Percentiles rank a stretch among this genome's conserved stretches.
These are phyloP conservation scores for Ophiostoma piceae DNA, from an alignment of 2,329 filamentous ascomycete genomes.

Conservation along the genomic window DNA sequence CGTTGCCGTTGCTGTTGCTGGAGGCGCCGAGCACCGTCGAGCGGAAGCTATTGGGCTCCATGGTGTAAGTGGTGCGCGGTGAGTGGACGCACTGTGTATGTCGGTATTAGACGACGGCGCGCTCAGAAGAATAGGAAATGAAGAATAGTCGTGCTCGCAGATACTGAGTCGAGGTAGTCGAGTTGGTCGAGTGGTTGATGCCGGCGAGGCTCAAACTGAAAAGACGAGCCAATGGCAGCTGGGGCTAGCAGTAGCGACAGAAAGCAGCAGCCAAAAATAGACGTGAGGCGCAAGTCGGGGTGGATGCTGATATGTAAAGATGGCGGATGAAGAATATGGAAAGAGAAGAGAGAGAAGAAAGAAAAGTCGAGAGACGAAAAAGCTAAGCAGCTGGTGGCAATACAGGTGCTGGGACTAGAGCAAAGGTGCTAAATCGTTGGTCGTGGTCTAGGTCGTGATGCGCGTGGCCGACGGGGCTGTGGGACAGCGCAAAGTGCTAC, in stretches of 20 bases:
- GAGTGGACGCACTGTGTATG: neutral
- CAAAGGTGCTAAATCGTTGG: neutral
- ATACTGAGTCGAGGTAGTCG: neutral
- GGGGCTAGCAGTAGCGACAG: slow-evolving; percentile 9
- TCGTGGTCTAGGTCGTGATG: slow-evolving; percentile 13
- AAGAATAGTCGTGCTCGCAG: neutral
- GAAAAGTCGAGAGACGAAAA: neutral
- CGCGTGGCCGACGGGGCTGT: slow-evolving; percentile 15
- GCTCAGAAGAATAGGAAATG: too few species aligned
- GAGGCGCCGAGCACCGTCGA: slow-evolving; percentile 48
- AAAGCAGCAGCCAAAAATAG: neutral
- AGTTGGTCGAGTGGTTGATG: neutral
- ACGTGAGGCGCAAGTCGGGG: neutral
- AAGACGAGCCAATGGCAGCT: slow-evolving; percentile 17
- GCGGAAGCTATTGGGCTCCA: slow-evolving; percentile 41
- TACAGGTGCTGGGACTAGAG: neutral
- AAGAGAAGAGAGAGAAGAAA: neutral
- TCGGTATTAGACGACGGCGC: neutral
- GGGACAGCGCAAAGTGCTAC: slow-evolving; percentile 7
- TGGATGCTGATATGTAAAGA: neutral
- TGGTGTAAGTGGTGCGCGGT: slow-evolving; percentile 3
- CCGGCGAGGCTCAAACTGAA: neutral
- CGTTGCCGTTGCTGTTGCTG: neutral
- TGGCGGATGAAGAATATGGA: neutral
- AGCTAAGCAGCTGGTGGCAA: slow-evolving; percentile 6